phyloP scores from a whole-genome alignment of 169 alveolate species.

The Toxoplasma gondii region DNA sequence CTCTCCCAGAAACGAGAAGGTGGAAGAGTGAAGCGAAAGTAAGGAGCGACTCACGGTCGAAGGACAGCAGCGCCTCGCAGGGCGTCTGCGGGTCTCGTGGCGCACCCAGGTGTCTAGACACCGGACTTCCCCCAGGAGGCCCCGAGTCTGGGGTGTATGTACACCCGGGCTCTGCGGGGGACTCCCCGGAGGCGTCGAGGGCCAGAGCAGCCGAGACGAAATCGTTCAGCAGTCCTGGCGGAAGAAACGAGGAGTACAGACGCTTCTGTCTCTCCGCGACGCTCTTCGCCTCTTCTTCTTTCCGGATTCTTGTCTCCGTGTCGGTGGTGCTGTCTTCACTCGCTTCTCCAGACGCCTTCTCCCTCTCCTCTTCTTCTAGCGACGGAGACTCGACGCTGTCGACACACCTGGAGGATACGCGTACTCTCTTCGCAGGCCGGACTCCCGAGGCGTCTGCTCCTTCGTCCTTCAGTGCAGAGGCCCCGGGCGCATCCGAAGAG shows the following conservation, averaged over 20 bases:
- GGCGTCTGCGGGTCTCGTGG: background rate
- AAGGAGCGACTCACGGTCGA: background rate
- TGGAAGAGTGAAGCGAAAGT: slow-evolving; percentile 4
- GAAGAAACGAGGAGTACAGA: background rate
- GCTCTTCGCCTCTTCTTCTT: too few relatives aligned
- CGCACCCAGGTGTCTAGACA: background rate
- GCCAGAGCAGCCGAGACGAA: slow-evolving; percentile 1
- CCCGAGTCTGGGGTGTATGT: background rate
- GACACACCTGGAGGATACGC: too few relatives aligned
- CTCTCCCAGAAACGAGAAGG: slow-evolving; percentile 27
- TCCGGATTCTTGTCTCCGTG: too few relatives aligned
- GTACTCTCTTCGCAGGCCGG: too few relatives aligned
- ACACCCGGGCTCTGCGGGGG: background rate
- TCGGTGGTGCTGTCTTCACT: too few relatives aligned
- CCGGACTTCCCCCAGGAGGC: background rate
- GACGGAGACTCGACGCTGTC: too few relatives aligned
- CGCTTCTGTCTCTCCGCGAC: background rate
- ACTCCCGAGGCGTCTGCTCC: too few relatives aligned
- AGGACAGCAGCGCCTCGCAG: background rate
- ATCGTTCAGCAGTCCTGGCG: background rate
- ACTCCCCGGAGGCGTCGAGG: background rate
- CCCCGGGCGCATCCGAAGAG: too few relatives aligned
- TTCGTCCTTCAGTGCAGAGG: too few relatives aligned
- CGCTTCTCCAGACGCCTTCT: too few relatives aligned
- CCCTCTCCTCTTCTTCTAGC: too few relatives aligned